Base-by-base conservation (phyloP, 2,329 filamentous ascomycete species). In the Fusarium denticulatum region DNA sequence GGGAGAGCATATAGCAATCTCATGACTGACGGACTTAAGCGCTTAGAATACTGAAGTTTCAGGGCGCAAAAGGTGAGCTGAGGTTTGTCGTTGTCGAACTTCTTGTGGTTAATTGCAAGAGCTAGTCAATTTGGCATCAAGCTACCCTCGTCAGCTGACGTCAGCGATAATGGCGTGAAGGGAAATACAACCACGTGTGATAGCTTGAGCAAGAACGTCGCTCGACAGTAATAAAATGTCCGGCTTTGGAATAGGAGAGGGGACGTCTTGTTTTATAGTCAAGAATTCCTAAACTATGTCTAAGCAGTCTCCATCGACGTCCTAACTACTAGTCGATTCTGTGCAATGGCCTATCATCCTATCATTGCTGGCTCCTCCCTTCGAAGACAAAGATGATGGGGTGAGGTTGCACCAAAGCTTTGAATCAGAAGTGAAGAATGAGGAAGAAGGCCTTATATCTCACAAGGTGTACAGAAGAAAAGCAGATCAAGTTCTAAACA, bases 1-100 rank as follows among this genome's bases (percentile, higher is more conserved):
- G 90, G 90, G 20, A 87, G 82, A 18, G 90, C 89, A 76, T 90
- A 86, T 56, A 86, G 82, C 57, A 86, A 82, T 80, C 87, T 90
- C 90, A 92, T 92, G 53, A 60, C 58, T 81, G 73, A 32, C 65
- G 49, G 42, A 24, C 43, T 69, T 39, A 26, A 46, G 67, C 49
- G 64, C 72, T 74, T 60, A 49, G 37, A 53, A 39, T 62, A 46
- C 40, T 34, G 24, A 20, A 39, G 28, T 22, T 49, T 55, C 37
- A 62, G 61, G 56, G 62, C 66, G 55, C 30, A 62, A 55, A 60
- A 28, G 28, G 30, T 49, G 46, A 52, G 36, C 12, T 45, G 52
- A 43, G 18, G 24, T 36, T 57, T 50, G 52, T 56, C 55, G 47
- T 46, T 36, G 64, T 60, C 20, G 40, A 62, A 49, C 64, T 72